Base-by-base conservation (phyloP, 179 eudicot genomes). In the Silene coronaria region DNA sequence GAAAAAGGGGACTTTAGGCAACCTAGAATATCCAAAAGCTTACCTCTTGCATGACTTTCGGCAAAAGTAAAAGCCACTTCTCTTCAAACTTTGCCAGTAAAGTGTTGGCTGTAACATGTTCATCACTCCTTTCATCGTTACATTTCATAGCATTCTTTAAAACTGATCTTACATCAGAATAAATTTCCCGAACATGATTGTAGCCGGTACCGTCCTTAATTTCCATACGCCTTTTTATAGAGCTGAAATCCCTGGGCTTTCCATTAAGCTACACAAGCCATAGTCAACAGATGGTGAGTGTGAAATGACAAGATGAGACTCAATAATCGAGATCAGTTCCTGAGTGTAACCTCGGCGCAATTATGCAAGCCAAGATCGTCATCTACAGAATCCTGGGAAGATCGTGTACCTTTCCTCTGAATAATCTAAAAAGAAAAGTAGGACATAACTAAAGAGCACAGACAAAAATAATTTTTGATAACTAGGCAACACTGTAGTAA, bases 31-130 rank as follows among this genome's bases (percentile, higher is more conserved):
- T 28, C 75, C 66, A 34, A 34, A 34, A 70, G 16, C 81, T 61
- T 16, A 91, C 97, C 97, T 92, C 97, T 77, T 90, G 91, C 72
- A 70, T 82, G 76, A 92, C 90, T 79, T 87, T 88, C 12, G 93
- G 97, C 81, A 89, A 80, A 75, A 92, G 80, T 42, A 76, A 83
- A 32, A 81, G 86, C 97, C 97, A 92, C 81, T 89, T 92, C 76
- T 89, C 91, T 81, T 90, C 93, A 85, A 92, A 92, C 72, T 86
- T 92, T 12, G 67, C 90, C 80, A 84, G 67, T 77, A 92, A 64
- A 21, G 81, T 66, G 75, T 83, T 88, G 22, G 96, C 97, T 86
- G 85, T 89, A 13, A 74, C 63, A 80, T 92, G 86, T 62, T 86
- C 85, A 77, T 86, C 87, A 78, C 88, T 81, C 80, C 75, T 89